Evolutionary conservation across 768 basidiomycete genomes (phyloP).

Genomic region (Tricholoma saponaceum): DNA sequence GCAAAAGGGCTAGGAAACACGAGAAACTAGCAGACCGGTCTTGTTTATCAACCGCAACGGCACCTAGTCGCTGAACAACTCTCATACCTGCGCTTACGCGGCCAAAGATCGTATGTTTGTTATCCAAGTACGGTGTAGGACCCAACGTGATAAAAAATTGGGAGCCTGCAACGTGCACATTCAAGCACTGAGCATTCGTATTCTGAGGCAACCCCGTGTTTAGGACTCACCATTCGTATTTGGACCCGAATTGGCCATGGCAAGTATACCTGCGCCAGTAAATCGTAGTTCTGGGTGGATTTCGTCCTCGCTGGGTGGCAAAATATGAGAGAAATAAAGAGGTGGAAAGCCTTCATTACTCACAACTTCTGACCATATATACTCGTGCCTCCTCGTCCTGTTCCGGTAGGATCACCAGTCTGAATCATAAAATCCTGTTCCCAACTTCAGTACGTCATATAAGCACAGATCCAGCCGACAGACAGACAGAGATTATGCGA

Average conservation of each 20-base stretch:
- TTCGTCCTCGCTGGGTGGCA: slow-evolving; percentile 70
- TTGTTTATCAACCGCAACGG: slow-evolving; percentile 85
- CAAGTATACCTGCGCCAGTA: slow-evolving; percentile 93
- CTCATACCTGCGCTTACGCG: slow-evolving; percentile 89
- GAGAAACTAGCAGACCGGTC: slow-evolving; percentile 57
- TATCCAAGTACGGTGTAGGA: slow-evolving; percentile 81
- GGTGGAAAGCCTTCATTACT: slow-evolving; percentile 21
- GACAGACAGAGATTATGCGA: slow-evolving; percentile 78
- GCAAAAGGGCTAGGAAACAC: slow-evolving; percentile 1
- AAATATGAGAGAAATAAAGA: slow-evolving; percentile 5
- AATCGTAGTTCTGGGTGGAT: slow-evolving; percentile 88
- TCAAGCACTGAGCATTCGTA: slow-evolving; percentile 9
- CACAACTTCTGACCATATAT: slow-evolving; percentile 89
- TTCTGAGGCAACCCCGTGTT: slow-evolving; percentile 43
- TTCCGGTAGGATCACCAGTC: slow-evolving; percentile 93
- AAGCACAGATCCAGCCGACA: neutral
- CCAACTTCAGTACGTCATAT: neutral
- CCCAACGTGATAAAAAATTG: slow-evolving; percentile 91
- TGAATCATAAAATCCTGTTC: slow-evolving; percentile 95
- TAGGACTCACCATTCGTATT: slow-evolving; percentile 71
- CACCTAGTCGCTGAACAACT: slow-evolving; percentile 86
- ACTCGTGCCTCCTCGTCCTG: slow-evolving; percentile 87
- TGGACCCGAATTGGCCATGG: slow-evolving; percentile 97
- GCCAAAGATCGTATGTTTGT: slow-evolving; percentile 87
- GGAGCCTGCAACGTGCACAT: slow-evolving; percentile 57